Evolutionary conservation across 192 early-diverging fungal species (phyloP).

Genomic region (Piromyces sp.): DNA sequence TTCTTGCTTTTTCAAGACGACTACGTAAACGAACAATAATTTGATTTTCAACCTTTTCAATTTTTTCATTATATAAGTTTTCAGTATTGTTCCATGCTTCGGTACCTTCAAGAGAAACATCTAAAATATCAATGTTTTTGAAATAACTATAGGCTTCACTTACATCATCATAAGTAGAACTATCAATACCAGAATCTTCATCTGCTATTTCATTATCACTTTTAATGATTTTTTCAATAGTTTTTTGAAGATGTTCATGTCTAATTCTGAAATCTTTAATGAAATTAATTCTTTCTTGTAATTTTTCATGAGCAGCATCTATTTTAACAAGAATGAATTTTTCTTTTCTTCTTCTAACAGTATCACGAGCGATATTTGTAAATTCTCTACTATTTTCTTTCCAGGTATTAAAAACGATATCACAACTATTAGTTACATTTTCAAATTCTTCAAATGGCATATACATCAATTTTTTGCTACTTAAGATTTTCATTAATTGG

Average conservation of each 20-base stretch:
- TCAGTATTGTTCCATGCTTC: constrained; percentile 85
- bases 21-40: constrained; percentile 88
- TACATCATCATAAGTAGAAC: constrained; percentile 76
- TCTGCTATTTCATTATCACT: constrained; percentile 27
- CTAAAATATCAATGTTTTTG: constrained; percentile 83
- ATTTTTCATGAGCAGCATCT: constrained; percentile 67
- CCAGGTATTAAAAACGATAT: constrained; percentile 82
- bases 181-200: constrained; percentile 32
- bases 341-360: constrained; percentile 78
- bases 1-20: constrained; percentile 83
- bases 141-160: constrained; percentile 77
- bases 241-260: constrained; percentile 95
- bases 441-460: constrained; percentile 89
- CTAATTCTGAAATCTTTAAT: constrained; percentile 82
- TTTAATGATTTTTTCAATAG: constrained; percentile 83
- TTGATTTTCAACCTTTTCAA: constrained; percentile 89
- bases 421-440: constrained; percentile 57
- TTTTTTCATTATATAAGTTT: constrained; percentile 80
- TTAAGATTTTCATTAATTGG: constrained; percentile 72
- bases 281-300: constrained; percentile 86
- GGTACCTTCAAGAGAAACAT: constrained; percentile 79
- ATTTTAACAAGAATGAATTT: constrained; percentile 94
- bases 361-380: constrained; percentile 80
- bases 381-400: constrained; percentile 92
- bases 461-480: constrained; percentile 79